These are phyloP conservation scores for Ophiostoma sp. DNA, from an alignment of 2,329 filamentous ascomycete genomes.

Conservation along the genomic window DNA sequence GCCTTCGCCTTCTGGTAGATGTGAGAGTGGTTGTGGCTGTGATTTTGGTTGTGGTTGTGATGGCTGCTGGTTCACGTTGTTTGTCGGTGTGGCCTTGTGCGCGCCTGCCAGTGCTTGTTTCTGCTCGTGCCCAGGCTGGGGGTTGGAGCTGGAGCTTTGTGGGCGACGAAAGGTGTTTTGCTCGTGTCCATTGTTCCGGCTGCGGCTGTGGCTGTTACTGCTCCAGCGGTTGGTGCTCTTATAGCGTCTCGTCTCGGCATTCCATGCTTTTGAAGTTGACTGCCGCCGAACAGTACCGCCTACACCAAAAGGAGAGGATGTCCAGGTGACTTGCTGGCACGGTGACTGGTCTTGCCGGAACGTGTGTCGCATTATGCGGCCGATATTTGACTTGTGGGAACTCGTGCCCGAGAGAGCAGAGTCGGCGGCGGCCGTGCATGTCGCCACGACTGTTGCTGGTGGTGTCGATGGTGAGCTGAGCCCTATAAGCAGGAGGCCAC, in stretches of 20 bases:
- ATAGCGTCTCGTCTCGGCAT: constrained; percentile 29
- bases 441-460: constrained; percentile 36
- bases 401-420: constrained; percentile 30
- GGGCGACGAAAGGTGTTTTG: neutral
- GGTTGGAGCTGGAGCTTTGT: neutral
- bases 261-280: neutral
- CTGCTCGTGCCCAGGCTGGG: neutral
- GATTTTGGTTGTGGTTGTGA: neutral
- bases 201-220: constrained; percentile 24
- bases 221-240: constrained; percentile 31
- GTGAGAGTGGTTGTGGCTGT: neutral
- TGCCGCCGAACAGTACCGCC: neutral
- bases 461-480: constrained; percentile 38
- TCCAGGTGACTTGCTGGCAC: neutral
- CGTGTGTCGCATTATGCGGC: constrained; percentile 36
- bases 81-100: constrained; percentile 13
- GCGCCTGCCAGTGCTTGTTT: neutral
- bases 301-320: constrained; percentile 4
- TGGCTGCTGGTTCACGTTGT: constrained; percentile 19
- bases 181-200: neutral
- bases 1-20: constrained; percentile 20
- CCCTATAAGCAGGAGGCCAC: constrained; percentile 49
- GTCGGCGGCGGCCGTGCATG: constrained; percentile 38
- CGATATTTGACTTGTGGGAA: constrained; percentile 32
- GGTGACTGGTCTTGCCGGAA: constrained; percentile 29